These are phyloP conservation scores for Fragaria nilgerrensis DNA, from an alignment of 306 rosid genomes.

Conservation along the genomic window DNA sequence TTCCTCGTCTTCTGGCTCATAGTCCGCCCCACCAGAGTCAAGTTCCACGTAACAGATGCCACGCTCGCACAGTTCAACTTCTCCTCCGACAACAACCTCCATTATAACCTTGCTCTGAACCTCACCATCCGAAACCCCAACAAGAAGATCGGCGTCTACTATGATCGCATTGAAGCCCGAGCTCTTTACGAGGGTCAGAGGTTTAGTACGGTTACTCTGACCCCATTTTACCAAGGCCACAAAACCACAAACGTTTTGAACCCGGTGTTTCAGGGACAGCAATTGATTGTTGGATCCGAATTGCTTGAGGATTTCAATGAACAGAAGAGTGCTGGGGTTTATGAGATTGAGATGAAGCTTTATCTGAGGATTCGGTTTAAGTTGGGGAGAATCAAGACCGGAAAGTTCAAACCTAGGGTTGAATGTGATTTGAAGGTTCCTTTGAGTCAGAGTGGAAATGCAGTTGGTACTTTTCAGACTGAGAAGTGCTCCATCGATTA, in stretches of 20 bases:
- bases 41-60: slow-evolving; percentile 47
- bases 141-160: slow-evolving; percentile 62
- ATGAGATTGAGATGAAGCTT: slow-evolving; percentile 49
- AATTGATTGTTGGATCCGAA: slow-evolving; percentile 10
- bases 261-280: slow-evolving; percentile 44
- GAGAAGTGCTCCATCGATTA: slow-evolving; percentile 53
- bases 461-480: slow-evolving; percentile 33
- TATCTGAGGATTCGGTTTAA: slow-evolving; percentile 56
- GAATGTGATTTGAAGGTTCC: slow-evolving; percentile 60
- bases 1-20: slow-evolving; percentile 44
- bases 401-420: slow-evolving; percentile 52
- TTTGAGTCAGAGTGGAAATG: slow-evolving; percentile 23
- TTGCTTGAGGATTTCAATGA: slow-evolving; percentile 23
- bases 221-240: slow-evolving; percentile 62
- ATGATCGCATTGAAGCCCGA: slow-evolving; percentile 54
- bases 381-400: slow-evolving; percentile 37
- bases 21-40: slow-evolving; percentile 48
- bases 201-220: slow-evolving; percentile 17
- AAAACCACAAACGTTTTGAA: slow-evolving; percentile 43
- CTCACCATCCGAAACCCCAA: slow-evolving; percentile 61
- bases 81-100: slow-evolving; percentile 31
- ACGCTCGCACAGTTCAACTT: slow-evolving; percentile 52
- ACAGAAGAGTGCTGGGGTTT: slow-evolving; percentile 42
- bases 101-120: slow-evolving; percentile 25
- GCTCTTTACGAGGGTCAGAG: slow-evolving; percentile 42